Base-by-base conservation (phyloP, 129 eudicot genomes). In the Solidago caesia region DNA sequence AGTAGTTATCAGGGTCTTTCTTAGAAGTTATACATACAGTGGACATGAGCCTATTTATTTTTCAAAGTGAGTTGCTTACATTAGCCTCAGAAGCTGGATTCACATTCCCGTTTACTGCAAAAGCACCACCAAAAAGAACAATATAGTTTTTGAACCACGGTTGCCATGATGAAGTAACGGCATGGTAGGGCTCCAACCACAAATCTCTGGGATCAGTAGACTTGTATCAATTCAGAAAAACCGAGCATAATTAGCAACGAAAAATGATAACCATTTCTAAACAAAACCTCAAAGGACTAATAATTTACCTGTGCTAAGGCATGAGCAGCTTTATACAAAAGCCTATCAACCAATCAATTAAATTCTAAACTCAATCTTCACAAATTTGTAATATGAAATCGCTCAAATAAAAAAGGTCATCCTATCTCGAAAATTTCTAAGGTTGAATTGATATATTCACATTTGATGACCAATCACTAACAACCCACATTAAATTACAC, bases 31-130 rank as follows among this genome's bases (percentile, higher is more conserved):
- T 47, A 70, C 13, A 44, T 2, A 67, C 48, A 44, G 46, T 11
- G 43, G 44, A 70, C 42, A 45, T 68, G 42, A 43, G 63, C 11
- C 42, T 58, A 44, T 67, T 25, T 55, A 68, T 44, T 67, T 59
- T 15, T 62, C 27, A 59, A 59, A 15, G 53, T 44, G 70, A 76
- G 77, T 44, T 63, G 79, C 90, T 91, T 68, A 89, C 99, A 89
- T 95, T 95, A 65, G 99, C 97, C 78, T 95, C 99, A 49, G 96
- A 81, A 26, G 99, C 99, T 12, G 99, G 96, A 82, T 95, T 95
- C 44, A 91, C 97, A 77, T 87, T 91, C 65, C 97, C 97, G 27
- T 95, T 95, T 64, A 95, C 99, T 65, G 96, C 83, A 85, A 95
- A 95, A 75, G 97, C 91, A 46, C 99, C 99, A 75, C 99, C 99